phyloP scores from a whole-genome alignment of 2,329 filamentous ascomycete genomes.

The Xylariaceae sp. region DNA sequence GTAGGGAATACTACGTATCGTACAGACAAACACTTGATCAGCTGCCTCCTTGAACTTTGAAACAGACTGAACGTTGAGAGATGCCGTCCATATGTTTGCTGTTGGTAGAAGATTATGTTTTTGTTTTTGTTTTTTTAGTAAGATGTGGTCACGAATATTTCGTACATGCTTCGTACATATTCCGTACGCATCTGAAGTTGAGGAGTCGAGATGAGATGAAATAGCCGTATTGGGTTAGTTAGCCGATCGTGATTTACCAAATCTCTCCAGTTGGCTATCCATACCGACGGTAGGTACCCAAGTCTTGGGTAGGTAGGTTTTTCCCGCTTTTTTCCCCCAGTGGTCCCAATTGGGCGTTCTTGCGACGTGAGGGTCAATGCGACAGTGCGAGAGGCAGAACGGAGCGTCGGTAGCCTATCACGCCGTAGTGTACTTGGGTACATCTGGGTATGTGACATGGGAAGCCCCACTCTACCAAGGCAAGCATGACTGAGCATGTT shows the following conservation, averaged over 20 bases:
- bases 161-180: neutral
- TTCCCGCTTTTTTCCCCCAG: constrained; percentile 1
- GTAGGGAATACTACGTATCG: too few species aligned
- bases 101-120: too few species aligned
- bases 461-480: neutral
- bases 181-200: neutral
- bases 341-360: constrained; percentile 11
- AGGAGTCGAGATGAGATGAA: neutral
- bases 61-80: too few species aligned
- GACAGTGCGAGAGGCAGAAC: constrained; percentile 15
- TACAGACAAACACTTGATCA: too few species aligned
- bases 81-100: too few species aligned
- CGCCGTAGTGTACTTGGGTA: neutral
- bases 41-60: too few species aligned
- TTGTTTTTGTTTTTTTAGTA: too few species aligned
- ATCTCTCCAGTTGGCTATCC: neutral
- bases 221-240: neutral
- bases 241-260: neutral
- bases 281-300: neutral
- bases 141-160: neutral
- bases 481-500: constrained; percentile 13
- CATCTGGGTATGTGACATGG: constrained; percentile 1
- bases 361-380: constrained; percentile 12
- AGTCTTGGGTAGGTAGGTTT: neutral
- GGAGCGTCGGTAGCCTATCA: constrained; percentile 12